phyloP scores from a whole-genome alignment of 2,329 filamentous ascomycete species.

The Nannizziopsis arthrosporioides region DNA sequence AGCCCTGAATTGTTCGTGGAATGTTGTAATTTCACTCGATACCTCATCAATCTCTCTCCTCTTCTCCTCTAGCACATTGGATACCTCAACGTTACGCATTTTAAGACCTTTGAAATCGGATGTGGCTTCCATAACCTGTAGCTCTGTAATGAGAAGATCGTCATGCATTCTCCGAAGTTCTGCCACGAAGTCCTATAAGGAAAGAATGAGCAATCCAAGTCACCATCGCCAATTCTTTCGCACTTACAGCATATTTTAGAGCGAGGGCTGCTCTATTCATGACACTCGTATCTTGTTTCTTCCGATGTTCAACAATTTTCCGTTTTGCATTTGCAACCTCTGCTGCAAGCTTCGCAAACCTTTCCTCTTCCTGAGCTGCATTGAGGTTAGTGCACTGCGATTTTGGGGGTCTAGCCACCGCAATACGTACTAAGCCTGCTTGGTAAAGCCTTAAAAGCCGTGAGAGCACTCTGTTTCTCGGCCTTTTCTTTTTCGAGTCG shows the following conservation, averaged over 20 bases:
- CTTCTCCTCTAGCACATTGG: slow-evolving; percentile 31
- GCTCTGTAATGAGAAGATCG: slow-evolving; percentile 55
- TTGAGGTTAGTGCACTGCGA: slow-evolving; percentile 19
- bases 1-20: neutral
- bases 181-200: slow-evolving; percentile 47
- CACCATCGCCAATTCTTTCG: neutral
- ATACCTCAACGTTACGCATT: slow-evolving; percentile 51
- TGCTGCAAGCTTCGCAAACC: slow-evolving; percentile 33
- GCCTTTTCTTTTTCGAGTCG: slow-evolving; percentile 48
- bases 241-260: slow-evolving; percentile 45
- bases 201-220: neutral
- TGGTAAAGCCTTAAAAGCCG: slow-evolving; percentile 55
- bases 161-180: slow-evolving; percentile 51
- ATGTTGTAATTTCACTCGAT: slow-evolving; percentile 10
- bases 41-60: slow-evolving; percentile 23
- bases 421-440: slow-evolving; percentile 53
- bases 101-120: slow-evolving; percentile 66
- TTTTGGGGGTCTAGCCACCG: slow-evolving; percentile 12
- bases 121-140: slow-evolving; percentile 65
- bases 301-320: slow-evolving; percentile 42
- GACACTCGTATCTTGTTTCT: slow-evolving; percentile 44
- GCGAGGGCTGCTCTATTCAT: slow-evolving; percentile 47
- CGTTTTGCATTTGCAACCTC: slow-evolving; percentile 34
- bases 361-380: slow-evolving; percentile 36
- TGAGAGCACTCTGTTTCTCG: slow-evolving; percentile 53